Base-by-base conservation (phyloP, 495 filamentous ascomycete species). In the Penicillium diatomitis region DNA sequence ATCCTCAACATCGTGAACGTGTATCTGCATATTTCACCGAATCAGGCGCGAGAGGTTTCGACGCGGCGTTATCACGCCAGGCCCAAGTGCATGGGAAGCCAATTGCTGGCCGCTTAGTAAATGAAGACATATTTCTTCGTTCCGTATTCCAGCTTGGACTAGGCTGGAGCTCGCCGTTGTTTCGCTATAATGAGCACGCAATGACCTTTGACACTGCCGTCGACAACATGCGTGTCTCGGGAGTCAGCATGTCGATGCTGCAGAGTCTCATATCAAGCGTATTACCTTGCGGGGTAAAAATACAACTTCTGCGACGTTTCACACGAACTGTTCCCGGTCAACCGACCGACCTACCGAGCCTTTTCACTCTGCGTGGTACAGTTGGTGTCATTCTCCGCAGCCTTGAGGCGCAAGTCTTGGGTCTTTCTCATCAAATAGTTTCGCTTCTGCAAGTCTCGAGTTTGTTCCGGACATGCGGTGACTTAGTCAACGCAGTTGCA, bases 141-240 rank as follows among this genome's bases (percentile, higher is more conserved):
- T 83, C 81, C 27, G 65, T 96, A 12, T 63, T 87, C 34, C 77
- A 80, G 43, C 75, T 96, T 7, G 86, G 84, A 0, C 72, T 96
- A 3, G 92, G 92, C 4, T 78, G 88, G 66, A 84, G 81, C 43
- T 96, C 91, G 0, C 64, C 85, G 7, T 77, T 96, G 41, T 96
- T 94, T 63, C 61, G 61, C 2, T 95, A 83, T 71, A 73, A 88
- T 47, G 58, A 73, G 31, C 59, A 69, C 28, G 77, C 72, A 32
- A 64, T 64, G 44, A 63, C 64, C 6, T 95, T 96, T 55, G 64
- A 66, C 34, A 81, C 75, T 33, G 67, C 69, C 6, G 54, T 81
- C 6, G 56, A 75, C 3, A 61, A 77, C 41, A 62, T 84, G 20
- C 77, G 82, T 31, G 76, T 87, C 7, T 86, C 86, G 0, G 90